Evolutionary conservation across 2,329 filamentous ascomycete genomes (phyloP), one percentile per base, ranked within the genome.

Genomic region (Aspergillus oerlinghausenensis): DNA sequence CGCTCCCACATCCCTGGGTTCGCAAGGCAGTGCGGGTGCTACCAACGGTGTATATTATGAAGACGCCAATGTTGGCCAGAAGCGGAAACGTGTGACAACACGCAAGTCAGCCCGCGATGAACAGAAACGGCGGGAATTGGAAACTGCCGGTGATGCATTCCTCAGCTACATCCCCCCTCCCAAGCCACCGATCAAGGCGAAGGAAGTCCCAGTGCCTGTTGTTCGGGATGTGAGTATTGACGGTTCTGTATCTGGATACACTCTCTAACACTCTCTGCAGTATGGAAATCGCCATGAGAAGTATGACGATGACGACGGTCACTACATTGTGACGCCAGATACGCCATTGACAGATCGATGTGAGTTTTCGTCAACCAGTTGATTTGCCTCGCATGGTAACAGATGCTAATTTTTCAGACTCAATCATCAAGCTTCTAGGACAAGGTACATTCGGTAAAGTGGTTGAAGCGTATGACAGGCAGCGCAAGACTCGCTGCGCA

Each of bases 401-500:
- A 17, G 29, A 48, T 55, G 51, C 66, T 69, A 60, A 73, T 8
- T 11, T 26, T 29, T 29, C 64, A 96, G 92, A 97, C 74, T 86
- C 89, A 77, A 93, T 99, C 65, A 81, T 88, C 60, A 92, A 91
- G 65, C 82, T 97, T 28, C 87, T 99, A 11, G 94, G 94, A 23
- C 94, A 99, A 76, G 94, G 94, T 61, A 99, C 94, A 0, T 99
- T 99, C 71, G 94, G 94, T 70, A 99, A 99, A 75, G 94, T 99
- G 17, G 94, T 99, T 19, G 89, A 97, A 74, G 94, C 94, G 52
- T 87, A 85, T 65, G 94, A 99, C 71, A 85, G 85, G 59, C 84
- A 84, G 66, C 87, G 86, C 61, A 88, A 88, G 58, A 83, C 82
- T 64, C 90, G 92, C 71, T 95, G 96, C 64, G 94, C 94, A 35